Evolutionary conservation across 192 early-diverging fungal genomes (phyloP), one percentile per base, ranked within the genome.

Genomic region (Rhizophagus prolifer): DNA sequence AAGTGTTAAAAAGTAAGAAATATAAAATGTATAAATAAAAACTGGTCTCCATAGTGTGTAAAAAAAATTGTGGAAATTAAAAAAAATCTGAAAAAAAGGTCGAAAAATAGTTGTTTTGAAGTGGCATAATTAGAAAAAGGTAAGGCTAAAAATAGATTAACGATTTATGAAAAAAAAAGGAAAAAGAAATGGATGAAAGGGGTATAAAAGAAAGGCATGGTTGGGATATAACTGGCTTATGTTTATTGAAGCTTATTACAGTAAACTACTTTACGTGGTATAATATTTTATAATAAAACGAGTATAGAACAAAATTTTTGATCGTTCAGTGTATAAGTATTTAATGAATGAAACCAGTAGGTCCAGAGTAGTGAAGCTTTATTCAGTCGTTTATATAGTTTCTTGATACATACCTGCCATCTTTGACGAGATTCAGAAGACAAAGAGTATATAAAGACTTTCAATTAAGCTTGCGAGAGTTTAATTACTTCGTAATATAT

Each of bases 391-490:
- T 28, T 62, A 9, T 26, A 62, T 28, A 26, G 28, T 38, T 38
- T 21, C 21, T 38, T 34, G 21, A 67, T 34, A 67, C 65, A 36
- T 34, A 67, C 65, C 65, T 67, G 65, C 21, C 65, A 67, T 67
- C 65, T 67, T 67, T 30, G 34, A 67, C 19, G 34, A 63, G 62
- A 63, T 63, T 63, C 62, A 63, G 62, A 38, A 67, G 65, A 67
- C 10, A 67, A 67, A 67, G 19, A n/a, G 34, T 67, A 67, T n/a
- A 31, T 67, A n/a, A 14, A 36, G 19, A 7, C 13, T 67, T 66
- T 67, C 25, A 8, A 38, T 36, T 67, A 36, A 67, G 34, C 36
- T 30, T 16, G 21, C 36, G 36, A 67, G 13, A 62, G 47, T 54
- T 47, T 19, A 54, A 16, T 54, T 54, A 19, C 16, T 54, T 54